Conservation (phyloP, 371 early-diverging fungal species). For the Mortierella sp. region DNA sequence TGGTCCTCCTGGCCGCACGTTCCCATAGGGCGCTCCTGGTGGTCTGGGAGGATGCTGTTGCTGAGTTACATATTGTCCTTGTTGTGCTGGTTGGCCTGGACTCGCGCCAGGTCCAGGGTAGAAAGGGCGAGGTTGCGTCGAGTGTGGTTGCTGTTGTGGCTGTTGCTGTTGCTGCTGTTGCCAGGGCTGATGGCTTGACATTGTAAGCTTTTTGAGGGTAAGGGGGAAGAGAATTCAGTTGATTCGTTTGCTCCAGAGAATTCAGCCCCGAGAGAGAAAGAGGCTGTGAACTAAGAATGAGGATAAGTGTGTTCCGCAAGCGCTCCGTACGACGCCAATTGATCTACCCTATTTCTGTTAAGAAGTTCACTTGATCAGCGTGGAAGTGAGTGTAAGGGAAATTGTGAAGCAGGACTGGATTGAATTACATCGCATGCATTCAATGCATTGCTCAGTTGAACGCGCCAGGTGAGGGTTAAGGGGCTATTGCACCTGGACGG, state of each 20-base stretch:
- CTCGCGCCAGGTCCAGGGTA: constrained; percentile 10
- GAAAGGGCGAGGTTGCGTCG: constrained; percentile 14
- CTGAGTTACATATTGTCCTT: constrained; percentile 9
- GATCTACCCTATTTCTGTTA: constrained; percentile 1
- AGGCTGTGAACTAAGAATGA: background rate
- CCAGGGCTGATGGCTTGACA: constrained; percentile 1
- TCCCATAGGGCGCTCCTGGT: constrained; percentile 10
- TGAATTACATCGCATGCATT: background rate
- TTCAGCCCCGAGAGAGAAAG: background rate
- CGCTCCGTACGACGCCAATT: background rate
- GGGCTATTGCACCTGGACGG: constrained; percentile 1
- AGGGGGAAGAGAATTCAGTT: background rate
- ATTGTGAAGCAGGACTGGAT: background rate
- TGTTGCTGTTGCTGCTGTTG: constrained; percentile 3
- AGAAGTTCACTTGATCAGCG: background rate
- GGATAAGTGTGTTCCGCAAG: background rate
- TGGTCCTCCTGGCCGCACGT: constrained; percentile 23
- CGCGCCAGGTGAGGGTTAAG: background rate
- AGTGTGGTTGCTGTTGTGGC: constrained; percentile 14
- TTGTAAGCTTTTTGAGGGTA: background rate
- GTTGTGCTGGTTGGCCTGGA: constrained; percentile 11
- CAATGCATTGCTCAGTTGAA: background rate
- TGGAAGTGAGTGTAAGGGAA: constrained; percentile 1
- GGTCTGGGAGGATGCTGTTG: constrained; percentile 27
- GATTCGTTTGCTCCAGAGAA: constrained; percentile 4